Base-by-base conservation (phyloP, 2,329 filamentous ascomycete genomes). In the Exophiala lecanii-corni region DNA sequence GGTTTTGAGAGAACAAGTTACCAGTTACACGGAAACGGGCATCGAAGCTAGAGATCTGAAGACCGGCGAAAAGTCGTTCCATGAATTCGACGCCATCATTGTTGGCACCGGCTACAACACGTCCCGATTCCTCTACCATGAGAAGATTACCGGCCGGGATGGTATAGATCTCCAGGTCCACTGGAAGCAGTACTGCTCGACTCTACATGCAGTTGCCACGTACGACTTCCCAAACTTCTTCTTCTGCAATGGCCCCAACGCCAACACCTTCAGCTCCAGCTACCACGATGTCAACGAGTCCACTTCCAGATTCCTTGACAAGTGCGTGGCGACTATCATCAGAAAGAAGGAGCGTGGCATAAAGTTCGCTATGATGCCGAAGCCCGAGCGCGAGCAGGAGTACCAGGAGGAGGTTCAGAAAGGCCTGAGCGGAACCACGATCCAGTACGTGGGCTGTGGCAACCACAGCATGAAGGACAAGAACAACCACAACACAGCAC, bases 241-340 rank as follows among this genome's bases (percentile, higher is more conserved):
- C 43, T 42, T 36, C n/a, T 47, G 43, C 20, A 42, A 42, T 31
- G 43, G 43, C 12, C 43, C 43, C 19, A 45, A 45, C n/a, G 40
- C 43, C 13, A 37, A 36, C 7, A 28, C 33, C 17, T 36, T 45
- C 18, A 40, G 43, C 36, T 45, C 43, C 3, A 35, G 36, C 13
- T 37, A 45, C 23, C 43, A 45, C 16, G 43, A 45, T 20, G 36
- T 34, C 7, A 40, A 37, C 36, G 43, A 45, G 32, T 21, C 12
- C 7, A 36, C 40, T 23, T 36, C 36, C 12, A 9, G 43, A 15
- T 40, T 45, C 17, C 31, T 31, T 15, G 21, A 34, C 10, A 38
- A 43, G 20, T 21, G 19, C 5, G 18, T 43, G 3, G 23, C 13
- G n/a, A 35, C 38, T 12, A 10, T 35, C 9, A 28, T 43, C n/a